Base-by-base conservation (phyloP, 257 asterid species). In the Anisodus tanguticus region DNA sequence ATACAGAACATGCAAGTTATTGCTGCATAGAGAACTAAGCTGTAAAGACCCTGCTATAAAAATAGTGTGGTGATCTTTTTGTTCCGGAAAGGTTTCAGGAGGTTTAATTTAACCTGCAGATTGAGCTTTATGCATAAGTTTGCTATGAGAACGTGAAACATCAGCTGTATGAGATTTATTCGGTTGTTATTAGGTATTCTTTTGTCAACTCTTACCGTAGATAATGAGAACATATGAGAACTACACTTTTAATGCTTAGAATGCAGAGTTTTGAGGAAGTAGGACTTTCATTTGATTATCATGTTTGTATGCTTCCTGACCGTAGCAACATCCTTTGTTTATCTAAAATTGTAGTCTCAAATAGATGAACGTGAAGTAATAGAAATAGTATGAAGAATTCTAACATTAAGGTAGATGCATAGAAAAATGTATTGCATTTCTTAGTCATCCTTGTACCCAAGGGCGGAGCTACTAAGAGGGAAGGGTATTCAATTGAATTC, bases 281-380 rank as follows among this genome's bases (percentile, higher is more conserved):
- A 15, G 17, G 17, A 13, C 19, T 15, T 15, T 15, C 6, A 55
- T 57, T 57, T 57, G 62, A 41, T 70, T 43, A 70, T 71, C 57
- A 71, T 71, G 26, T 71, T n/a, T 22, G 26, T 22, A 22, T 12
- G 58, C 58, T 2, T 71, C 57, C 39, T 43, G 39, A 17, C 57
- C 12, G 72, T n/a, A 71, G 79, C 79, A 43, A n/a, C 58, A 17
- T 71, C n/a, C 79, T n/a, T 70, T 47, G 79, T 47, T n/a, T 45
- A 45, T 43, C 17, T 71, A 47, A 26, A 43, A 45, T n/a, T 43
- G 57, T 70, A 4, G 54, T 43, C 31, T 70, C 78, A 70, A 41
- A 70, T 41, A 16, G 53, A 70, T 70, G 78, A 70, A 41, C 5
- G 6, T 5, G 2, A 43, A 43, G 8, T 70, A 4, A 51, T 41